Percentiles rank a stretch among this genome's conserved stretches.
Conservation (phyloP, 495 filamentous ascomycete species). For the Hyaloscypha finlandica region DNA sequence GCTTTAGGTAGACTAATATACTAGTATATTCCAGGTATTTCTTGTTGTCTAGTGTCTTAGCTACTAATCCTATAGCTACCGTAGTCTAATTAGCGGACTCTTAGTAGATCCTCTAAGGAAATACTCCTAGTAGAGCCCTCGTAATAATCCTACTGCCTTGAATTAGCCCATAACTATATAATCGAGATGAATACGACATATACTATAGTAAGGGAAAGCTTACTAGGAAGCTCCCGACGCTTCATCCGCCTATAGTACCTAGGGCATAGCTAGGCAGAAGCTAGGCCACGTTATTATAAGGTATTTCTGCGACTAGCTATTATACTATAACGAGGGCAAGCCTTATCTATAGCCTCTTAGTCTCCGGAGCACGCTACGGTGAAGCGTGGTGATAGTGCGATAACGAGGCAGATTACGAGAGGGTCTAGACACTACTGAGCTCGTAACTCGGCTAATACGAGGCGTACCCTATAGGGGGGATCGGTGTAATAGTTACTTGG, state of each 20-base stretch:
- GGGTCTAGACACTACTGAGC: conserved; percentile 13
- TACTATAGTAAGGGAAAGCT: neutral
- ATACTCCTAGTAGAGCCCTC: neutral
- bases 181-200: conserved; percentile 15
- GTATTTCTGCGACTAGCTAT: conserved; percentile 4
- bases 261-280: conserved; percentile 13
- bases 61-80: conserved; percentile 21
- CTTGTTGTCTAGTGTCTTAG: conserved; percentile 13
- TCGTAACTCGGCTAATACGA: conserved; percentile 18
- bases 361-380: conserved; percentile 17
- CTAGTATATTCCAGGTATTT: conserved; percentile 20
- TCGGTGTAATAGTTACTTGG: conserved; percentile 24
- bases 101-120: conserved; percentile 18
- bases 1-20: conserved; percentile 2
- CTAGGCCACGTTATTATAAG: conserved; percentile 8
- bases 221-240: neutral
- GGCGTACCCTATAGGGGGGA: conserved; percentile 15
- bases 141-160: conserved; percentile 5
- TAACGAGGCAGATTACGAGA: conserved; percentile 28
- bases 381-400: conserved; percentile 20
- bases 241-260: neutral
- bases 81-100: conserved; percentile 17
- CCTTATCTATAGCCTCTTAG: conserved; percentile 11
- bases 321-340: conserved; percentile 15
- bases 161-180: conserved; percentile 12